Conservation (phyloP, 306 rosid genomes). For the Rosa rugosa region DNA sequence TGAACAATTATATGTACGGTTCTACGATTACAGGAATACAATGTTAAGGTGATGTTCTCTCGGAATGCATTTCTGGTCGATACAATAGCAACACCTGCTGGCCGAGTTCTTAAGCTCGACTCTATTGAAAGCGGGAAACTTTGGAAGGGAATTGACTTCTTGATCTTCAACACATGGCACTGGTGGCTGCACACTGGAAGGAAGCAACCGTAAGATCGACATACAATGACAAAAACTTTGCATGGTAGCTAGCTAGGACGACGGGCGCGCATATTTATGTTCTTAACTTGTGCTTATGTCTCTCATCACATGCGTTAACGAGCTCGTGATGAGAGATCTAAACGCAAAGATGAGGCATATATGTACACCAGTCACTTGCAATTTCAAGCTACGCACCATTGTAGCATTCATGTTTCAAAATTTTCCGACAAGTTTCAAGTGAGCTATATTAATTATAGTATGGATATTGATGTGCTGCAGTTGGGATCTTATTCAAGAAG, state of each 20-base stretch:
- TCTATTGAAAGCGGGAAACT: conserved; percentile 29
- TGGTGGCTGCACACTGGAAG: conserved; percentile 52
- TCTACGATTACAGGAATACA: conserved; percentile 29
- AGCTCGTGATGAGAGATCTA: too few species aligned
- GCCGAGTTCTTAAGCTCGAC: conserved; percentile 39
- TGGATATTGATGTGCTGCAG: conserved; percentile 22
- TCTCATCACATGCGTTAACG: too few species aligned
- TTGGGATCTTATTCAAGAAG: conserved; percentile 67
- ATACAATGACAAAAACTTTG: not conserved
- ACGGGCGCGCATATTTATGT: too few species aligned
- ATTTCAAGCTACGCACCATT: too few species aligned
- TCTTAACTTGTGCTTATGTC: too few species aligned
- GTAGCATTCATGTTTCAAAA: not conserved
- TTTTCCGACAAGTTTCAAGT: not conserved
- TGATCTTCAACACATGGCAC: conserved; percentile 56
- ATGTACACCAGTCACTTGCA: too few species aligned
- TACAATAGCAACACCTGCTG: conserved; percentile 16
- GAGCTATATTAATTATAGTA: not conserved
- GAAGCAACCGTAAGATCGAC: conserved; percentile 43
- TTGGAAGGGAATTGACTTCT: conserved; percentile 35
- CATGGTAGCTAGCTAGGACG: too few species aligned
- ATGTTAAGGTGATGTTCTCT: conserved; percentile 28
- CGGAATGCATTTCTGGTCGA: conserved; percentile 49
- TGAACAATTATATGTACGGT: not conserved
- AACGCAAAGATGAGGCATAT: too few species aligned